Evolutionary conservation across 1,139 yeast genomes (phyloP), one percentile per base, ranked within the genome.

Genomic region (Protomyces arabidopsidicola): DNA sequence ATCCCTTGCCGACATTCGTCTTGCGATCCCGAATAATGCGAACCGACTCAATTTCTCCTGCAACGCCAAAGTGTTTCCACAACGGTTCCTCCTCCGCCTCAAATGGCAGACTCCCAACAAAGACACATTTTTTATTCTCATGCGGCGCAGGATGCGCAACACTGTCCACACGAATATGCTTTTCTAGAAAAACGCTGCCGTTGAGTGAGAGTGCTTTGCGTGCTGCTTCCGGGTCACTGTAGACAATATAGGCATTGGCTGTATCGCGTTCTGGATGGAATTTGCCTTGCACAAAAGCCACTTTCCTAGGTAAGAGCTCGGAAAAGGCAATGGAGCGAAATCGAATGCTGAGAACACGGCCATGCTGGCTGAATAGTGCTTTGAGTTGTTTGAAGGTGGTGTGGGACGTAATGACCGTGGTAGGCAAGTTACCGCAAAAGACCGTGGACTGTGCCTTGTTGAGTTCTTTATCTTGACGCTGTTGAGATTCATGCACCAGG

Each of bases 1-100:
- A 91, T 3, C 99, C 99, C 76, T 93, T 95, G 69, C 98, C 99
- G 68, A 93, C 79, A 71, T 95, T 93, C 35, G 98, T 93, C 76
- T 89, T 89, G 20, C 96, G 77, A 74, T 95, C 98, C 72, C 99
- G 84, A 42, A 95, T 83, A 62, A 95, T 81, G 73, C 99, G 83
- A 31, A 91, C 97, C 68, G 89, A 86, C 74, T 90, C 97, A 63
- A 95, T 86, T 52, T 82, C 82, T 55, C 90, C 90, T 69, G 86
- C 80, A 14, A 24, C 45, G 16, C 63, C 65, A 76, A 95, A 95
- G 74, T 87, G 90, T 66, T 79, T 81, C 96, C 97, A 95, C 61
- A 93, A 79, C 39, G 84, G 81, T 74, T 93, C 98, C 75, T 93
- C 99, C 66, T 83, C 82, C 73, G 89, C 96, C 74, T 90, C 97